Conservation (phyloP, 139 green algal genomes). For the Chlamydomonas sphaeroides region DNA sequence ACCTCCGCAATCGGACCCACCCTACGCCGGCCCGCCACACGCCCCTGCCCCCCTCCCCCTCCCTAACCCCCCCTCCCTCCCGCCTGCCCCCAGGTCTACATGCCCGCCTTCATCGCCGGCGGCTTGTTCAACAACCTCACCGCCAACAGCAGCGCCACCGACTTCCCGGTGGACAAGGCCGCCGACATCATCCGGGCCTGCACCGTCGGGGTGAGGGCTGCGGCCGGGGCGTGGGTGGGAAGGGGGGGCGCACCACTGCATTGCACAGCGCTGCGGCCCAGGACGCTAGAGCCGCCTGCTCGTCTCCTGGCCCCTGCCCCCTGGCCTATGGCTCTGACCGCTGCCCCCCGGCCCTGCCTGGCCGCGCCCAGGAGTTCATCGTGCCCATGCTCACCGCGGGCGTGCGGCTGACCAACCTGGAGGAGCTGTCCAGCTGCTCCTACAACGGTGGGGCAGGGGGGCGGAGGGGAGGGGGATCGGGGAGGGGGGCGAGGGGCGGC, state of each 20-base stretch:
- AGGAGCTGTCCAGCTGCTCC: slow-evolving; percentile 5
- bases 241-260: background rate
- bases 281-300: too few species aligned
- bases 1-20: too few species aligned
- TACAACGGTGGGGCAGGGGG: slow-evolving; percentile 9
- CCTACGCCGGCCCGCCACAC: too few species aligned
- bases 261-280: too few species aligned
- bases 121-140: slow-evolving; percentile 5
- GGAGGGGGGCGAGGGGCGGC: background rate
- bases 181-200: slow-evolving; percentile 28
- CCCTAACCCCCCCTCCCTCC: background rate
- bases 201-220: slow-evolving; percentile 28
- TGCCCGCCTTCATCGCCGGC: slow-evolving; percentile 33
- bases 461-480: background rate
- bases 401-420: slow-evolving; percentile 17
- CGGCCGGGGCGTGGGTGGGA: too few species aligned
- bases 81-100: background rate
- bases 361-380: slow-evolving; percentile 17
- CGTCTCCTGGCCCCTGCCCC: too few species aligned
- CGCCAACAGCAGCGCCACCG: background rate
- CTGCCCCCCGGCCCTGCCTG: background rate
- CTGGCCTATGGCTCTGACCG: too few species aligned
- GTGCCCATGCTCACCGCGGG: slow-evolving; percentile 29
- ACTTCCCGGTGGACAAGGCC: slow-evolving; percentile 11
- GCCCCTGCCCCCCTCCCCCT: background rate